phyloP scores from a whole-genome alignment of 768 basidiomycete species.

The Phanerodontia chrysosporium region DNA sequence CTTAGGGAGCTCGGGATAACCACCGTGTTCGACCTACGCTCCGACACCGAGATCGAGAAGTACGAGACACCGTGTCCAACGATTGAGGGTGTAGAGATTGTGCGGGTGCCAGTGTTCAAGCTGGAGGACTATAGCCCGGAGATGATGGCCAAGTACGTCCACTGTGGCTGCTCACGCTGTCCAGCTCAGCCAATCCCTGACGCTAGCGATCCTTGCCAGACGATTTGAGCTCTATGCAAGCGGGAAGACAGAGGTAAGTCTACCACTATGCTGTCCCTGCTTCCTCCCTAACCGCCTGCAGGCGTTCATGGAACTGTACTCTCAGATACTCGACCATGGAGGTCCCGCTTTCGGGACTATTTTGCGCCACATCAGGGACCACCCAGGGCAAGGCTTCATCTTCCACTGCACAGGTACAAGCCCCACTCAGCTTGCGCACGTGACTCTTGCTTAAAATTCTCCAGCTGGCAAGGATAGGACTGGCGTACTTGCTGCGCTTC shows the following conservation, averaged over 20 bases:
- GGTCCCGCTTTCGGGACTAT: conserved; percentile 66
- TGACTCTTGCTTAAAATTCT: neutral
- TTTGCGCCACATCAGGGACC: conserved; percentile 69
- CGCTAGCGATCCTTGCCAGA: conserved; percentile 28
- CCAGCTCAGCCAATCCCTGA: neutral
- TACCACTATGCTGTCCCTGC: neutral
- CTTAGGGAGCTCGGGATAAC: conserved; percentile 60
- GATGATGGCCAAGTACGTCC: conserved; percentile 77
- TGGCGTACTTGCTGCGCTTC: conserved; percentile 67
- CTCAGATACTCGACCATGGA: conserved; percentile 75
- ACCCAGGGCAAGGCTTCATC: conserved; percentile 56
- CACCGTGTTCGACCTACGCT: conserved; percentile 73
- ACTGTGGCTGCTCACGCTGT: conserved; percentile 22
- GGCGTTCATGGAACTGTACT: conserved; percentile 80
- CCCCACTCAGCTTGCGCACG: neutral
- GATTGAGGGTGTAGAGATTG: conserved; percentile 59
- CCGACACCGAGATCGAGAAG: conserved; percentile 74
- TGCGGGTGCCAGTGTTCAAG: conserved; percentile 59
- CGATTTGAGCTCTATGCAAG: conserved; percentile 73
- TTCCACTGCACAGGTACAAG: conserved; percentile 72
- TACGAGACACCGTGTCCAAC: conserved; percentile 61
- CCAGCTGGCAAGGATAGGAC: conserved; percentile 81
- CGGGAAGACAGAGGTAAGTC: conserved; percentile 67
- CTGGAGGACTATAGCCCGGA: conserved; percentile 81
- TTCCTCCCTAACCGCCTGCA: conserved; percentile 24